Base-by-base conservation (phyloP, 1,284 basidiomycete genomes). In the Tetrapyrgos nigripes region DNA sequence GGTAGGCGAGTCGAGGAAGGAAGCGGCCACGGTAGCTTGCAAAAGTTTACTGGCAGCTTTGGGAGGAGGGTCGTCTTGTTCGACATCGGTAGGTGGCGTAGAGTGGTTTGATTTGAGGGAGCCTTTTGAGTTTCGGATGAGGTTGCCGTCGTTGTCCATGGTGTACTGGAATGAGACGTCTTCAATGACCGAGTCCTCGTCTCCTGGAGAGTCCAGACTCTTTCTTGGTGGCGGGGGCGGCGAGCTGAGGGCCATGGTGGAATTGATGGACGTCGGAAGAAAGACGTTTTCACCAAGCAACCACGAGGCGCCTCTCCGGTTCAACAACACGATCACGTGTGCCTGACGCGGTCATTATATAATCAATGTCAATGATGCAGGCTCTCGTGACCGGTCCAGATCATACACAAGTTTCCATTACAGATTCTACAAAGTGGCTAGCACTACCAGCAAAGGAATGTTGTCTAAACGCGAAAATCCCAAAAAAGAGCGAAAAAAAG, bases 81-180 rank as follows among this genome's bases (percentile, higher is more conserved):
- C 48, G 9, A n/a, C 40, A 19, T 52, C 47, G 10, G 57, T 52
- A 24, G 57, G 43, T n/a, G 52, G 53, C 11, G 50, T 46, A 4
- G 56, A 57, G 21, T 33, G 19, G 26, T 43, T n/a, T 19, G 55
- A 59, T 17, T 55, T 50, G 29, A 47, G 17, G 37, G 61, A 62
- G 37, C 56, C 59, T 62, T 81, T 82, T 37, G 83, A 80, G 35
- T 79, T 64, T 43, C 89, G 85, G 40, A 87, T 77, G 59, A 80
- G 80, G 64, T 89, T 83, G 3, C 88, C 89, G 3, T 83, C 75
- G 4, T 78, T 77, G 69, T 88, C 85, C 50, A 78, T 76, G 59
- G 85, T 80, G 62, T 89, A 91, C 65, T 87, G 84, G 69, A 91
- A 90, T 2, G 88, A 90, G 60, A 90, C 81, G 62, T 90, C 88